Evolutionary conservation across 148 eudicot genomes (phyloP).

Genomic region (Silene uniflora): DNA sequence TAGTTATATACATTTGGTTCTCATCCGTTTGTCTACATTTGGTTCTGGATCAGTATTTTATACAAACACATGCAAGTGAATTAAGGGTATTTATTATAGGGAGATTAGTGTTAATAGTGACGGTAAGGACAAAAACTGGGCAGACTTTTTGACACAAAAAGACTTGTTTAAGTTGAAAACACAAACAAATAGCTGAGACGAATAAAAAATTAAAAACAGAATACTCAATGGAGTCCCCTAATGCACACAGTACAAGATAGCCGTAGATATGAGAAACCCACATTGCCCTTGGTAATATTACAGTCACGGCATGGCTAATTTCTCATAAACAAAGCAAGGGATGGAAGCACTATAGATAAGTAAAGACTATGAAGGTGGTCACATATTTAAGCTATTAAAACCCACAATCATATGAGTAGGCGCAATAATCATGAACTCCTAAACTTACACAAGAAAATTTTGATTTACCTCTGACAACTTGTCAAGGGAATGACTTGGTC

Average conservation of each 20-base stretch:
- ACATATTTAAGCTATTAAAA: neutral
- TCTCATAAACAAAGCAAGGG: neutral
- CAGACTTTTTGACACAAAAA: neutral
- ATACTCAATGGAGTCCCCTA: neutral
- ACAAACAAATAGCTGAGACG: neutral
- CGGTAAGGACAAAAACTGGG: neutral
- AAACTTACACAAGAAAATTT: neutral
- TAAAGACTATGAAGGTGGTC: neutral
- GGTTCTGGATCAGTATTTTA: too few relatives aligned
- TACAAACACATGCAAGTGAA: too few relatives aligned
- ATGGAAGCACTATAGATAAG: neutral
- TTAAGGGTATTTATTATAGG: neutral
- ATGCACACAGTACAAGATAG: neutral
- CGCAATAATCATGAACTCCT: neutral
- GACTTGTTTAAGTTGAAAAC: neutral
- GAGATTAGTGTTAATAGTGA: neutral
- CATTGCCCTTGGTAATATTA: too few relatives aligned
- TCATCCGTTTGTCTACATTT: too few relatives aligned
- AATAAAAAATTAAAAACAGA: neutral
- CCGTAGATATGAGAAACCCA: neutral
- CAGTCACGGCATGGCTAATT: neutral
- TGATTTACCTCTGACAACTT: slow-evolving; percentile 76
- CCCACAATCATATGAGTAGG: neutral
- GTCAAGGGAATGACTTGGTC: slow-evolving; percentile 66
- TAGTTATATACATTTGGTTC: too few relatives aligned